Percentiles rank a stretch among this genome's conserved stretches.
Evolutionary conservation across 495 filamentous ascomycete genomes (phyloP).

Genomic region (Penicillium angulare): DNA sequence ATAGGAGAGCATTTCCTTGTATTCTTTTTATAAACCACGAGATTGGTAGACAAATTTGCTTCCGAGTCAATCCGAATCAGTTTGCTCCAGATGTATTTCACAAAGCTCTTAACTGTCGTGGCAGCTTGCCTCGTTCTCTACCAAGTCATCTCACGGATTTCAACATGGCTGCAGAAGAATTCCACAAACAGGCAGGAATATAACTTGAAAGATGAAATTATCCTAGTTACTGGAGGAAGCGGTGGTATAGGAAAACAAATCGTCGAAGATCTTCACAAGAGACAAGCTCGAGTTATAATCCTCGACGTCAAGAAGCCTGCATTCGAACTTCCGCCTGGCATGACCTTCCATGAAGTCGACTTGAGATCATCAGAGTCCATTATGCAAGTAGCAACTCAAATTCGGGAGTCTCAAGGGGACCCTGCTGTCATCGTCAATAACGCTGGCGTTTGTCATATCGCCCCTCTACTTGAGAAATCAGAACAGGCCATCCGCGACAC

Average conservation of each 20-base stretch:
- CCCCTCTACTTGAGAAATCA: constrained; percentile 1
- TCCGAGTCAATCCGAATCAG: no score
- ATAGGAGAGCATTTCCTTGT: no score
- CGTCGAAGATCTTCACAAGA: not conserved
- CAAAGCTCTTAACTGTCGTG: no score
- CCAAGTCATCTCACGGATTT: no score
- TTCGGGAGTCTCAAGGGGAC: not conserved
- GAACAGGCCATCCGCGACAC: not conserved
- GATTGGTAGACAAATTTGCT: no score
- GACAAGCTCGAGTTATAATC: not conserved
- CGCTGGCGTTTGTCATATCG: not conserved
- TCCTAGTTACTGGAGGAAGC: not conserved
- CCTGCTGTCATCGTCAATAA: constrained; percentile 1
- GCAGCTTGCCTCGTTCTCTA: no score
- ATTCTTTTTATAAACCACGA: no score
- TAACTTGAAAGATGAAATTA: not conserved
- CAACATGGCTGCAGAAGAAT: no score
- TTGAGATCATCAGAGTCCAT: not conserved
- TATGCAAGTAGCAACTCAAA: not conserved
- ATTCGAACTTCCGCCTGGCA: not conserved
- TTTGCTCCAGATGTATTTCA: no score
- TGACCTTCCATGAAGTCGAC: not conserved
- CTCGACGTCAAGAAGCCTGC: not conserved
- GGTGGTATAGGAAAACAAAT: constrained; percentile 1
- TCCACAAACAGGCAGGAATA: no score